These are phyloP conservation scores for Wickerhamiella sergipiensis DNA, from an alignment of 805 yeast species.

Conservation along the genomic window DNA sequence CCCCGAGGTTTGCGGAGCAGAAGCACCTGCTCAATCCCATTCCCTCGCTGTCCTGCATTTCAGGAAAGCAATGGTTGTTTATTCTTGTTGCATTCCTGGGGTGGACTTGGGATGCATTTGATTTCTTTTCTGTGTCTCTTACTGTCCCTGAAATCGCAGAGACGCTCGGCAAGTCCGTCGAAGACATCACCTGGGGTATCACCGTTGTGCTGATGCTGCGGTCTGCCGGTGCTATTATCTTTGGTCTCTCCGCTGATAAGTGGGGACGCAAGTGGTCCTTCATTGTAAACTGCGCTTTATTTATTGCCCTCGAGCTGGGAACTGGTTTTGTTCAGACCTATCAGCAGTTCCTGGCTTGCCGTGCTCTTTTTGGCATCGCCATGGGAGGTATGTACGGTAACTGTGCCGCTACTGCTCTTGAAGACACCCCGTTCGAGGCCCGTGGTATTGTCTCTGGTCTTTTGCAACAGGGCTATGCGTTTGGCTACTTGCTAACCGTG, in stretches of 20 bases:
- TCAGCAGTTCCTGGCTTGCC: constrained; percentile 42
- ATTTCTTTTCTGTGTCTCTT: constrained; percentile 50
- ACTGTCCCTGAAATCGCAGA: constrained; percentile 39
- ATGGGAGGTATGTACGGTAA: constrained; percentile 65
- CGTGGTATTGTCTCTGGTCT: constrained; percentile 53
- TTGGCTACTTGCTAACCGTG: constrained; percentile 54
- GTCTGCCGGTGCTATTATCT: constrained; percentile 54
- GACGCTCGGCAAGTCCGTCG: constrained; percentile 31
- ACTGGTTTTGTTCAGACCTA: constrained; percentile 52
- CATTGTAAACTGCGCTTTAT: constrained; percentile 36
- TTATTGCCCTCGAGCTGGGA: constrained; percentile 46
- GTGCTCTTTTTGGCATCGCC: constrained; percentile 53
- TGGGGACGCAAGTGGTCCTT: constrained; percentile 61
- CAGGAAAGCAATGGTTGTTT: constrained; percentile 44
- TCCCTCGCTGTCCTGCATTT: constrained; percentile 37
- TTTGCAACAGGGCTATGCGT: constrained; percentile 70
- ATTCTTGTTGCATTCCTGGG: constrained; percentile 46
- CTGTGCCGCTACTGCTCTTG: constrained; percentile 52
- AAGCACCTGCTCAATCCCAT: constrained; percentile 41
- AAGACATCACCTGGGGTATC: constrained; percentile 57
- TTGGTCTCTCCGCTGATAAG: constrained; percentile 48
- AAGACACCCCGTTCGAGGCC: constrained; percentile 45
- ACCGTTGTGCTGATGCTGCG: constrained; percentile 60
- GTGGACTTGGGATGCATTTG: constrained; percentile 66
- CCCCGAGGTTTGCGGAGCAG: constrained; percentile 15